These are phyloP conservation scores for Pseudocercospora ulei DNA, from an alignment of 2,329 filamentous ascomycete genomes.

Conservation along the genomic window DNA sequence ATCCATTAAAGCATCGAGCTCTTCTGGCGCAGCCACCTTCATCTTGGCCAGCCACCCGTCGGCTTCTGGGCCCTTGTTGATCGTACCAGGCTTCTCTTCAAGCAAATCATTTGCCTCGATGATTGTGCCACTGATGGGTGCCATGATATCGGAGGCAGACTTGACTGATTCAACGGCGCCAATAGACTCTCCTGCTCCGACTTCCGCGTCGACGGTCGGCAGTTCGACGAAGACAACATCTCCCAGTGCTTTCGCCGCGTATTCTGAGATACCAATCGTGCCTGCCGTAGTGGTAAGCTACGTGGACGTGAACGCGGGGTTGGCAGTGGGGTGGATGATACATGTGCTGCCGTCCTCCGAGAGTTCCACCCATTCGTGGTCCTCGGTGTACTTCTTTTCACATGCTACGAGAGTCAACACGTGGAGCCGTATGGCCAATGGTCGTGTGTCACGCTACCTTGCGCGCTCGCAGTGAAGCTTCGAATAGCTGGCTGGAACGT, in stretches of 20 bases:
- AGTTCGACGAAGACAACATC: slow-evolving; percentile 98
- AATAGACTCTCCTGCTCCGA: slow-evolving; percentile 69
- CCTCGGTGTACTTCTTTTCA: slow-evolving; percentile 82
- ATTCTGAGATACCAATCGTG: slow-evolving; percentile 74
- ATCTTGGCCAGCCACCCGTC: slow-evolving; percentile 93
- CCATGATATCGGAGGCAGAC: slow-evolving; percentile 93
- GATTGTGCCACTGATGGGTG: slow-evolving; percentile 70
- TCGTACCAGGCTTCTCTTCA: slow-evolving; percentile 72
- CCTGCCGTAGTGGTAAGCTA: slow-evolving; percentile 36
- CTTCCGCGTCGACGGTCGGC: slow-evolving; percentile 58
- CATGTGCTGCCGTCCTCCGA: slow-evolving; percentile 72
- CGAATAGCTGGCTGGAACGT: slow-evolving; percentile 19
- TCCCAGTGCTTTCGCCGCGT: slow-evolving; percentile 83
- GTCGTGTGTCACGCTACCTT: slow-evolving; percentile 19
- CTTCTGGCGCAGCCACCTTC: slow-evolving; percentile 57
- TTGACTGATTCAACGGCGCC: slow-evolving; percentile 98
- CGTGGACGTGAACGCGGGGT: slow-evolving; percentile 16
- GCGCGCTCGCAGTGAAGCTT: slow-evolving; percentile 27
- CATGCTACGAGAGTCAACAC: slow-evolving; percentile 40
- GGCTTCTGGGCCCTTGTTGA: slow-evolving; percentile 83
- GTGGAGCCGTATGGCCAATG: neutral
- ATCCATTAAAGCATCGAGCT: slow-evolving; percentile 69
- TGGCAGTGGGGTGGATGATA: slow-evolving; percentile 30
- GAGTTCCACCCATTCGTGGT: slow-evolving; percentile 97
- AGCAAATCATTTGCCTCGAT: slow-evolving; percentile 62